A percentile compares a stretch with the other conserved stretches of the same genome.
Evolutionary conservation across 73 alveolate genomes (phyloP).

Genomic region (Paramecium pentaurelia): DNA sequence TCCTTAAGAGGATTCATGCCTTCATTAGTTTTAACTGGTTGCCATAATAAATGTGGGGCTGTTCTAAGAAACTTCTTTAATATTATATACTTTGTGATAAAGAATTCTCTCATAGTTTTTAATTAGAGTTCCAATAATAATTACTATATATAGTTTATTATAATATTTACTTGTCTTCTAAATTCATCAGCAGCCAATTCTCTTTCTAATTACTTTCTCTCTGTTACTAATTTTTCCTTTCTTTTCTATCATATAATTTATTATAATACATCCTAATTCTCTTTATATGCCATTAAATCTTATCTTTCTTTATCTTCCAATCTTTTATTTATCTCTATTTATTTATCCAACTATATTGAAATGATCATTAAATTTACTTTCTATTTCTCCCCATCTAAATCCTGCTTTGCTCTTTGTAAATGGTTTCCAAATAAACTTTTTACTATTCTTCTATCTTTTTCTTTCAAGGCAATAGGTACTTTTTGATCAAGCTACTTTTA

Average conservation of each 20-base stretch:
- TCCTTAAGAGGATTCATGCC: constrained; percentile 37
- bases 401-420: constrained; percentile 20
- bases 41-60: constrained; percentile 14
- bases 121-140: background rate
- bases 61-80: background rate
- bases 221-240: background rate
- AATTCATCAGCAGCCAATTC: constrained; percentile 19
- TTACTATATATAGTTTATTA: background rate
- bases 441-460: background rate
- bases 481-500: constrained; percentile 49
- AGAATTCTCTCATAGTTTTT: background rate
- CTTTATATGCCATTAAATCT: background rate
- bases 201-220: background rate
- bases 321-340: constrained; percentile 10
- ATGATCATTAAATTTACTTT: background rate
- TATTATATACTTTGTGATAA: background rate
- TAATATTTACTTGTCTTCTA: background rate
- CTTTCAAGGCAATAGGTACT: background rate
- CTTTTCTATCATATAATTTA: background rate
- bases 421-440: background rate
- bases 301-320: background rate
- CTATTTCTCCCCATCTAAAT: background rate
- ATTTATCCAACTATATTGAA: background rate
- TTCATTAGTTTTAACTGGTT: constrained; percentile 18
- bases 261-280: background rate